Base-by-base conservation (phyloP, 2,329 filamentous ascomycete species). In the Cercospora zeae-maydis region DNA sequence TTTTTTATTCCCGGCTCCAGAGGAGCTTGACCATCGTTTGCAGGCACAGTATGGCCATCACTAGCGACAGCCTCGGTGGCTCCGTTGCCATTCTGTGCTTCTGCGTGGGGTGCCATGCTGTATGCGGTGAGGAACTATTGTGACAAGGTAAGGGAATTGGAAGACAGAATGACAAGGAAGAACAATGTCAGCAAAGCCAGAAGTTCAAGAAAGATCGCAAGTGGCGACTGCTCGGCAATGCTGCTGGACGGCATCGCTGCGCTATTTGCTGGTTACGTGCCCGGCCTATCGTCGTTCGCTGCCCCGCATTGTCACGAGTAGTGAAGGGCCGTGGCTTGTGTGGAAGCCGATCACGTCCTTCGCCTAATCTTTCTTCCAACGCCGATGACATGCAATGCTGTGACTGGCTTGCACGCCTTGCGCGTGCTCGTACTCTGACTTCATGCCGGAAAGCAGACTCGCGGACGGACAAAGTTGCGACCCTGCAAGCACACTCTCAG, bases 101-200 rank as follows among this genome's bases (percentile, higher is more conserved):
- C 68, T 66, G 73, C 72, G 66, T 75, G 73, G 16, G 73, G 73
- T 60, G 73, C 71, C 73, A 75, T 75, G 11, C 11, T 64, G 13
- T 36, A 24, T 42, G 27, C 30, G 24, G 8, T 37, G 3, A 39
- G n/a, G 4, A 37, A 36, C 9, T 24, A 36, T 14, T 13, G 31
- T 37, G 4, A 14, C n/a, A 37, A n/a, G 34, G 36, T n/a, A 16
- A 37, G 36, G 37, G n/a, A n/a, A n/a, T n/a, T 21, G 2, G 39
- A 16, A 45, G 19, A 39, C n/a, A 27, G 27, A 53, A 31, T 53
- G 49, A 53, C 30, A 16, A 53, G 49, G 33, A 53, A 33, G 49
- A 19, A 21, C 49, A 53, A 34, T 53, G 27, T 53, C 42, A 59
- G 37, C 30, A 34, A 11, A 59, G 10, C 14, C n/a, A 27, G 21